Percentiles rank a stretch among this genome's conserved stretches.
These are phyloP conservation scores for Bromus sterilis DNA, from an alignment of 176 grass and related monocot genomes.

Conservation along the genomic window DNA sequence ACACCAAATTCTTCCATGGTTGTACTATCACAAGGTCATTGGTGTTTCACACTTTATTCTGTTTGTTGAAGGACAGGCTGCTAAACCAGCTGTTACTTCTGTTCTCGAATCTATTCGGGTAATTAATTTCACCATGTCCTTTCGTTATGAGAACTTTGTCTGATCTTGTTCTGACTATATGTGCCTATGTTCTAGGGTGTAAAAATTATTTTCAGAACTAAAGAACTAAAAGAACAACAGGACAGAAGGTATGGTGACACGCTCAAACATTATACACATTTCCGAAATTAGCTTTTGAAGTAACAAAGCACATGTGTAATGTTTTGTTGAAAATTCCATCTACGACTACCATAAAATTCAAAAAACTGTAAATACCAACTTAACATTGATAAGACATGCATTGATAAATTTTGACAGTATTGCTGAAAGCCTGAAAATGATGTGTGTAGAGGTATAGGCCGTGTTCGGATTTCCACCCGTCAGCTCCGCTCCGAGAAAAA, in stretches of 20 bases:
- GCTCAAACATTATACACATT: neutral
- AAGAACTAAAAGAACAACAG: slow-evolving; percentile 87
- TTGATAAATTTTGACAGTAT: neutral
- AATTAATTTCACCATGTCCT: slow-evolving; percentile 1
- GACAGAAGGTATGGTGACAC: slow-evolving; percentile 58
- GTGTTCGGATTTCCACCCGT: too few species aligned
- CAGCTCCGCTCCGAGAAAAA: too few species aligned
- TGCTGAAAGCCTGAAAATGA: slow-evolving; percentile 8
- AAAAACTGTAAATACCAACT: neutral
- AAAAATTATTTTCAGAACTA: slow-evolving; percentile 94
- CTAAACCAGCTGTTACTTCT: slow-evolving; percentile 74
- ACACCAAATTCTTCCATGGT: slow-evolving; percentile 98
- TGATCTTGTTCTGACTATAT: slow-evolving; percentile 4
- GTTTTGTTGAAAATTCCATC: neutral
- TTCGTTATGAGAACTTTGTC: neutral
- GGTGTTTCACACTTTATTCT: slow-evolving; percentile 90
- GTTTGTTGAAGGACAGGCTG: slow-evolving; percentile 95
- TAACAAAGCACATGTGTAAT: neutral
- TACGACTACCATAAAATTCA: neutral
- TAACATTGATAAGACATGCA: neutral
- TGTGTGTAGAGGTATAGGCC: neutral
- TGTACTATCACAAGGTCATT: slow-evolving; percentile 97
- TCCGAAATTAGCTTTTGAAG: neutral
- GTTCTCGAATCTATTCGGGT: slow-evolving; percentile 95
- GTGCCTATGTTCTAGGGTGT: slow-evolving; percentile 54